Conservation (phyloP, 768 basidiomycete genomes). For the Russula brevipes region DNA sequence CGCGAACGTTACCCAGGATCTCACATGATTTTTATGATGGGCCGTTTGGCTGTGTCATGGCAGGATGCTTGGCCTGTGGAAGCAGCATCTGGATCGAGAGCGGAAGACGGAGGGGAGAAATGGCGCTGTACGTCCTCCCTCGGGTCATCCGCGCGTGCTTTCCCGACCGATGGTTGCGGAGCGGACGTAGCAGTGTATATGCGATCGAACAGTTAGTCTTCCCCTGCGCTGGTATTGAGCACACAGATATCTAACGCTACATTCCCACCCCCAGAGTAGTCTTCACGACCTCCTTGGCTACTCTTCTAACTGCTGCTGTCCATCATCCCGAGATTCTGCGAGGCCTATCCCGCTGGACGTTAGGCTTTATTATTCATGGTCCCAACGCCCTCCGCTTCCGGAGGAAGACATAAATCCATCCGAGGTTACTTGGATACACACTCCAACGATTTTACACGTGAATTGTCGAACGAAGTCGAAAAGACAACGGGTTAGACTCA, state of each 20-base stretch:
- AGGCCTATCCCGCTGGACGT: constrained; percentile 68
- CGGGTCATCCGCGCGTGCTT: constrained; percentile 60
- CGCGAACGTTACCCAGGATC: constrained; percentile 56
- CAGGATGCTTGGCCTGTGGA: constrained; percentile 65
- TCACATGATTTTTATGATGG: constrained; percentile 81
- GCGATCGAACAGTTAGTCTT: constrained; percentile 51
- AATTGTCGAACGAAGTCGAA: background rate
- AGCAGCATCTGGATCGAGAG: constrained; percentile 76
- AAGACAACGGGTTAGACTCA: background rate
- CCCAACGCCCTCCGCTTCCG: constrained; percentile 49
- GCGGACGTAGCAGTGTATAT: constrained; percentile 37
- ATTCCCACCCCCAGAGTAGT: constrained; percentile 38
- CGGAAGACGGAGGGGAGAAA: constrained; percentile 65
- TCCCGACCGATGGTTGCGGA: constrained; percentile 49
- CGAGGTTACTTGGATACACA: constrained; percentile 24
- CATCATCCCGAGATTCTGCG: constrained; percentile 62
- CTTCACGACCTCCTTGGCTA: constrained; percentile 60
- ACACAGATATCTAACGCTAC: constrained; percentile 1
- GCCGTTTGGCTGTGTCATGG: constrained; percentile 60
- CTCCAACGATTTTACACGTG: constrained; percentile 14
- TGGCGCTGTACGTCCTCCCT: constrained; percentile 74
- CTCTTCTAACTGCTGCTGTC: constrained; percentile 56
- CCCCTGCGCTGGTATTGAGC: background rate
- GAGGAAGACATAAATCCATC: constrained; percentile 4
- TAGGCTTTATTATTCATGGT: constrained; percentile 61